Evolutionary conservation across 2,329 filamentous ascomycete species (phyloP).

Genomic region (Lachnellula hyalina): DNA sequence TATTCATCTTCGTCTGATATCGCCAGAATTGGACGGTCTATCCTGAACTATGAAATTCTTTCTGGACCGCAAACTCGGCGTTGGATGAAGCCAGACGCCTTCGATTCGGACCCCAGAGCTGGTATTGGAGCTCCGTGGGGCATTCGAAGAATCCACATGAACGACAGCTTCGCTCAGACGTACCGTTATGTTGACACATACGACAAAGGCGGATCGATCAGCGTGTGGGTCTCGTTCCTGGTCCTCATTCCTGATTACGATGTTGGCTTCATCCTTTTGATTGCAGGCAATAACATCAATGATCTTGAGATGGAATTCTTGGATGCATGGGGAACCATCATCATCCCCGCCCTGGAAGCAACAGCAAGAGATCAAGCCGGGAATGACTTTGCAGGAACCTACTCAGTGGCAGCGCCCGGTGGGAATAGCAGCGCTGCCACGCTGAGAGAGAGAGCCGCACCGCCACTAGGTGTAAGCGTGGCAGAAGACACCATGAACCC

Average conservation of each 20-base stretch:
- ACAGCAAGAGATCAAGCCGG: background rate
- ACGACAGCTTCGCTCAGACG: background rate
- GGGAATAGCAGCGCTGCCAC: background rate
- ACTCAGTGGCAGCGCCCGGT: background rate
- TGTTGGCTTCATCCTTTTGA: background rate
- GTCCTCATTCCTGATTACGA: background rate
- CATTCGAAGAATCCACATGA: background rate
- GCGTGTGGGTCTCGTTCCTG: background rate
- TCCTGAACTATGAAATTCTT: slow-evolving; percentile 39
- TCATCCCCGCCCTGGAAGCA: background rate
- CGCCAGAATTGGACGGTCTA: slow-evolving; percentile 37
- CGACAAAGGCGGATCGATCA: background rate
- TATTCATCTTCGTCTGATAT: slow-evolving; percentile 40
- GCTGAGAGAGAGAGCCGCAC: no score
- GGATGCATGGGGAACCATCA: background rate
- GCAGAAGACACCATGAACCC: no score
- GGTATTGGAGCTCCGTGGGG: background rate
- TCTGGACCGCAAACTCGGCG: slow-evolving; percentile 8
- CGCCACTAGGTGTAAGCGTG: no score
- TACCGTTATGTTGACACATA: background rate
- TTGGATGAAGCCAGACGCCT: background rate
- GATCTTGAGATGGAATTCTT: background rate
- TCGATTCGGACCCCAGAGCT: background rate
- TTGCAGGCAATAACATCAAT: background rate
- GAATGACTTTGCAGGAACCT: background rate